Percentiles rank a stretch among this genome's conserved stretches.
Evolutionary conservation across 129 eudicot genomes (phyloP).

Genomic region (Chrysanthemum lavandulifolium): DNA sequence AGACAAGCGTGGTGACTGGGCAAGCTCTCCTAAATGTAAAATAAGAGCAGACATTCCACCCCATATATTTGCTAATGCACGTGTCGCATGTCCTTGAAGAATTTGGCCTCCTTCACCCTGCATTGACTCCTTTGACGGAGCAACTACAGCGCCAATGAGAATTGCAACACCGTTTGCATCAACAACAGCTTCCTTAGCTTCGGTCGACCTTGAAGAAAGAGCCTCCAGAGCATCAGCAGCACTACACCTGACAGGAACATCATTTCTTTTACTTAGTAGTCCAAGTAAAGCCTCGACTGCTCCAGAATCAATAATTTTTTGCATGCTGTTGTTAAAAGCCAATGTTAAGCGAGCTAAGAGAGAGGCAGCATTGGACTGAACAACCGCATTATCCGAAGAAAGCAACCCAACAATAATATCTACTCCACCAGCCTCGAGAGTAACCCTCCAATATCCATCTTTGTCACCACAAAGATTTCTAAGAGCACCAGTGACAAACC

Average conservation of each 20-base stretch:
- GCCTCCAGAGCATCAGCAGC: constrained; percentile 83
- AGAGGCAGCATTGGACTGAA: constrained; percentile 83
- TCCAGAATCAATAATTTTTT: constrained; percentile 69
- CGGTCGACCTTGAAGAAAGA: constrained; percentile 52
- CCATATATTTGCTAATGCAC: constrained; percentile 63
- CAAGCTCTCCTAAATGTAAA: constrained; percentile 63
- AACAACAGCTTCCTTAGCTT: constrained; percentile 54
- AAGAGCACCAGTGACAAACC: constrained; percentile 71
- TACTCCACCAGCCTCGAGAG: constrained; percentile 80
- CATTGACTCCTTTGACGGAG: constrained; percentile 83
- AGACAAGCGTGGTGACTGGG: constrained; percentile 52
- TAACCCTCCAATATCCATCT: constrained; percentile 74
- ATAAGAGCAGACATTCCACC: constrained; percentile 71
- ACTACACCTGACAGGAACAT: constrained; percentile 69
- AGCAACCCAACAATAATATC: constrained; percentile 70
- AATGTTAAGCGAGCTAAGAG: constrained; percentile 66
- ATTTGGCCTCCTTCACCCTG: constrained; percentile 67
- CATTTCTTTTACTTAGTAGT: constrained; percentile 55
- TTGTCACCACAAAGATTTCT: constrained; percentile 77
- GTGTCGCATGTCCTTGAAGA: constrained; percentile 63
- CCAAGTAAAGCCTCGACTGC: constrained; percentile 56
- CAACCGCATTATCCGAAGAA: constrained; percentile 51
- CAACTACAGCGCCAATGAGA: constrained; percentile 69
- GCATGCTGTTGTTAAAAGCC: constrained; percentile 61
- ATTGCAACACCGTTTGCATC: constrained; percentile 60